These are phyloP conservation scores for Populus hybrid DNA, from an alignment of 441 rosid species.

Conservation along the genomic window DNA sequence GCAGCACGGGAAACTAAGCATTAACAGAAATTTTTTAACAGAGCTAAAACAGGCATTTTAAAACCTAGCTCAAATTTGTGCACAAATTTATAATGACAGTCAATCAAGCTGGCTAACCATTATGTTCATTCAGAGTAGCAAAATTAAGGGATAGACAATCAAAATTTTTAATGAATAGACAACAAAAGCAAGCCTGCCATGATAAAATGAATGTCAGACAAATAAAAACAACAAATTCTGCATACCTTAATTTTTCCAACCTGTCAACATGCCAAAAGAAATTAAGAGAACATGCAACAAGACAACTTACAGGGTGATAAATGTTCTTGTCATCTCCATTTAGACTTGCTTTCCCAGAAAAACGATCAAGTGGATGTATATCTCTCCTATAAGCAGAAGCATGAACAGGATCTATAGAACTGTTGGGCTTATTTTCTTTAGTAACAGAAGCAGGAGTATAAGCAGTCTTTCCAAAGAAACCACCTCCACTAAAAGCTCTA, in stretches of 20 bases:
- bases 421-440: slow-evolving; percentile 56
- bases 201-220: background rate
- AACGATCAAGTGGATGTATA: slow-evolving; percentile 42
- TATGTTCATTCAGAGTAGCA: background rate
- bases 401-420: slow-evolving; percentile 49
- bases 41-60: background rate
- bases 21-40: background rate
- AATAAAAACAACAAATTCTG: background rate
- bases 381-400: slow-evolving; percentile 46
- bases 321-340: slow-evolving; percentile 58
- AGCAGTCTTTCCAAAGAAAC: slow-evolving; percentile 70
- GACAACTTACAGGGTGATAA: slow-evolving; percentile 53
- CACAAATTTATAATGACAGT: background rate
- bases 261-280: slow-evolving; percentile 6
- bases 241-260: slow-evolving; percentile 1
- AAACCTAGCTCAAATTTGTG: background rate
- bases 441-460: slow-evolving; percentile 37
- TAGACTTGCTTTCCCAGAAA: slow-evolving; percentile 35
- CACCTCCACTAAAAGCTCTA: slow-evolving; percentile 69
- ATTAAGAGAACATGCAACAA: slow-evolving; percentile 3
- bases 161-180: background rate
- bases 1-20: background rate
- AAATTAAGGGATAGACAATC: background rate
- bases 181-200: background rate
- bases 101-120: background rate